Evolutionary conservation across 2,329 filamentous ascomycete genomes (phyloP), one percentile per base, ranked within the genome.

Genomic region (Beauveria sp.): DNA sequence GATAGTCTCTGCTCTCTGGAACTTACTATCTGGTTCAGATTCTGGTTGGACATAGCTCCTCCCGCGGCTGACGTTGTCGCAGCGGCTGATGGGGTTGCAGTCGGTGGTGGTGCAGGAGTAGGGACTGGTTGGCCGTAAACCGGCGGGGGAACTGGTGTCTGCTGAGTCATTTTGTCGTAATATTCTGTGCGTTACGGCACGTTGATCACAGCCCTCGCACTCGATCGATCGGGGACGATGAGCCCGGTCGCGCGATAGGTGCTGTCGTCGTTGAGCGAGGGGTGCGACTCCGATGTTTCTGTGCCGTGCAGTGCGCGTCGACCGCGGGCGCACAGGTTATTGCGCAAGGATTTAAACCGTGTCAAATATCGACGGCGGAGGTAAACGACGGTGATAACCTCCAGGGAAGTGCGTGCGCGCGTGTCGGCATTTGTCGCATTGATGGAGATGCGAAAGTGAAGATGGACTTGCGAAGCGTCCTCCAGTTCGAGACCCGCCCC

Each of bases 1-100:
- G 51, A 80, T 14, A n/a, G 18, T 42, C 12, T 9, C 9, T 4
- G 9, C n/a, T 26, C 12, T 16, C 10, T 42, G 5, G 0, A 34
- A 79, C 93, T 83, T 83, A 97, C 93, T 75, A 98, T 98, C 68
- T 96, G 92, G 69, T 98, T 98, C 1, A 97, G 76, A 71, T 97
- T 96, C 69, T 96, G 91, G 65, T 93, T 91, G 2, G 89, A 91
- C 76, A 91, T 87, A 10, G 77, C 73, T 22, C 68, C 66, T 7
- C 68, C 69, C 6, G 75, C 69, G 2, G 76, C 65, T 34, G 72
- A 64, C 42, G 72, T 64, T 5, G 75, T 66, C 20, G 77, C 69
- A 12, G 68, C 48, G 28, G 66, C 64, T 6, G 77, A 69, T 16
- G 68, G 52, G 28, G 66, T 65, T 6, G 66, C 53, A 61, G 67